A percentile compares a stretch with the other conserved stretches of the same genome.
Conservation (phyloP, 371 early-diverging fungal species). For the Mucor racemosus region DNA sequence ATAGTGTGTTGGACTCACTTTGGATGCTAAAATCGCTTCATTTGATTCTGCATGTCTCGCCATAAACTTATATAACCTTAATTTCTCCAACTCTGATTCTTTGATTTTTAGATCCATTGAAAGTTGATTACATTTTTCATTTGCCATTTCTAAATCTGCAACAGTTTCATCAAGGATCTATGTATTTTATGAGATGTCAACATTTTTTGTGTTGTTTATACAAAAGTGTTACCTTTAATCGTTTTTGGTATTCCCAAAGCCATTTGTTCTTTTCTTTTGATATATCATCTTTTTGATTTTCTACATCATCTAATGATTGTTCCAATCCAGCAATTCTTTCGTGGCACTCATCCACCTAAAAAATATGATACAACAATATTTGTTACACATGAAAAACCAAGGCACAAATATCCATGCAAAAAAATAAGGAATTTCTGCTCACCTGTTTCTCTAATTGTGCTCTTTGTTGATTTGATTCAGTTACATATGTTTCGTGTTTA, state of each 20-base stretch:
- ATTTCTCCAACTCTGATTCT: slow-evolving; percentile 34
- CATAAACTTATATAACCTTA: slow-evolving; percentile 32
- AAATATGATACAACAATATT: slow-evolving; percentile 9
- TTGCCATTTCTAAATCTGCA: slow-evolving; percentile 37
- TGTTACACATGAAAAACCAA: slow-evolving; percentile 22
- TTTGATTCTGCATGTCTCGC: slow-evolving; percentile 33
- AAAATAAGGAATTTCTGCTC: neutral
- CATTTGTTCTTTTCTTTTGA: slow-evolving; percentile 34
- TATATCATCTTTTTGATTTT: slow-evolving; percentile 30
- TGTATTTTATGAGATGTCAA: neutral
- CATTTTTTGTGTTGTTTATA: no score
- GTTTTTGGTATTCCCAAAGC: slow-evolving; percentile 42
- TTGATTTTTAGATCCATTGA: slow-evolving; percentile 27
- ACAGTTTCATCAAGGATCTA: slow-evolving; percentile 39
- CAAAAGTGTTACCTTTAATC: slow-evolving; percentile 34
- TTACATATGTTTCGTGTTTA: slow-evolving; percentile 44
- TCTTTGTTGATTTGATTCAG: slow-evolving; percentile 34
- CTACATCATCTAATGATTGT: slow-evolving; percentile 29
- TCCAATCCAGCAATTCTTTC: slow-evolving; percentile 30
- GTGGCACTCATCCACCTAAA: slow-evolving; percentile 35
- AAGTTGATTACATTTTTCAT: slow-evolving; percentile 32
- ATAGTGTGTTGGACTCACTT: no score
- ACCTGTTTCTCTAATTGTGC: slow-evolving; percentile 38
- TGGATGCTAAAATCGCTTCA: slow-evolving; percentile 34
- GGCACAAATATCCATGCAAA: slow-evolving; percentile 17